Evolutionary conservation across 495 filamentous ascomycete species (phyloP).

Genomic region (Xylaria curta): DNA sequence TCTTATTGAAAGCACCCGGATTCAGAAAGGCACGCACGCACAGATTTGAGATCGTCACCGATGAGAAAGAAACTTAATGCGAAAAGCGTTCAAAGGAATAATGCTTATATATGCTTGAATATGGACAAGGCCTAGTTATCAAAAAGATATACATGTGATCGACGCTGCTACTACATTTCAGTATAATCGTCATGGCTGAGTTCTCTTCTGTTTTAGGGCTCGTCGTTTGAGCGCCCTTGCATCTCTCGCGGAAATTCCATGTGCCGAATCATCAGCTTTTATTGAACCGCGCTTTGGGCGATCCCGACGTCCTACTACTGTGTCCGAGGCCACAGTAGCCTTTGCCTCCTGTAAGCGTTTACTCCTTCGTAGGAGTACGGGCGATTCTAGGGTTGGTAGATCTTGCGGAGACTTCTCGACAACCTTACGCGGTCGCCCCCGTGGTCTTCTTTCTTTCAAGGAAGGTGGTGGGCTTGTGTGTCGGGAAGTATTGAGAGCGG

Average conservation of each 20-base stretch:
- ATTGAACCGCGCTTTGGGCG: not conserved
- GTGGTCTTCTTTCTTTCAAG: not conserved
- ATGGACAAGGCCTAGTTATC: not conserved
- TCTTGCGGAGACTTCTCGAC: not conserved
- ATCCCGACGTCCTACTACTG: not conserved
- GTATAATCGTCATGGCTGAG: not conserved
- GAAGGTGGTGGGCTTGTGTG: not conserved
- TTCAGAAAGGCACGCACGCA: not conserved
- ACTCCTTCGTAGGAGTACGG: slow-evolving; percentile 1
- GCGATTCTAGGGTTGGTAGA: not conserved
- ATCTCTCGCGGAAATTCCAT: not conserved
- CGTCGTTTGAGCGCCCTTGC: not conserved
- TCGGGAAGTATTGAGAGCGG: not conserved
- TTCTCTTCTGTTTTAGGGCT: not conserved
- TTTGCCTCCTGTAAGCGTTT: slow-evolving; percentile 5
- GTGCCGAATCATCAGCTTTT: not conserved
- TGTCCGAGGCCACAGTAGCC: not conserved
- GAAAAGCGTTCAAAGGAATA: not conserved
- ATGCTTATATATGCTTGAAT: not conserved
- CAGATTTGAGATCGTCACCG: not conserved
- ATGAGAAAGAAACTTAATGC: not conserved
- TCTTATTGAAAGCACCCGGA: too few species aligned
- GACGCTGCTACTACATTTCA: not conserved
- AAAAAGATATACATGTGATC: not conserved
- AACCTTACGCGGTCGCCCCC: not conserved